Conservation (phyloP, 768 basidiomycete genomes). For the Cystofilobasidium bisporidii region DNA sequence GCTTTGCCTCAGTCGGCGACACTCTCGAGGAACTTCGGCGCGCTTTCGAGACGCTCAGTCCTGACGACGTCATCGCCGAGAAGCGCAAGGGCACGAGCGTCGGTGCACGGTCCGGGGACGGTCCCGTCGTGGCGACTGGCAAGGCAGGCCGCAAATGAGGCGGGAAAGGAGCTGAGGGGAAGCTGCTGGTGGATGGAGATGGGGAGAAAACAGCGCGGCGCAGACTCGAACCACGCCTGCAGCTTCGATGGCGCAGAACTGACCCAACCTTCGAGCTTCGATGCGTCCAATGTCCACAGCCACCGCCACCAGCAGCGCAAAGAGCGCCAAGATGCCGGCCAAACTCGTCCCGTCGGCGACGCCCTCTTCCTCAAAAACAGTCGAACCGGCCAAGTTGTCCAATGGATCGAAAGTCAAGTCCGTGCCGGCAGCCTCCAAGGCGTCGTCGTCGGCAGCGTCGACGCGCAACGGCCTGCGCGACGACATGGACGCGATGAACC, state of each 20-base stretch:
- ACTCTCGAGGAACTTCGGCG: conserved; percentile 33
- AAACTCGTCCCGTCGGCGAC: neutral
- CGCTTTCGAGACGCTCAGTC: conserved; percentile 74
- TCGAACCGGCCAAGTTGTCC: neutral
- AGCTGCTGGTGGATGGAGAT: no score
- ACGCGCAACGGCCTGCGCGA: conserved; percentile 49
- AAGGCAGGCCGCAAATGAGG: conserved; percentile 2
- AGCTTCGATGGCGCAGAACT: no score
- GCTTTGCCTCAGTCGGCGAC: neutral
- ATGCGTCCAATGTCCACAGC: no score
- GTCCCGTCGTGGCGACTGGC: neutral
- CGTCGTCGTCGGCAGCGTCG: conserved; percentile 11
- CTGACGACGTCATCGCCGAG: conserved; percentile 76
- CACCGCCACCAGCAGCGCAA: no score
- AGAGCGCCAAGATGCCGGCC: neutral
- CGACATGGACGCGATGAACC: conserved; percentile 66
- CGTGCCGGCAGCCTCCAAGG: conserved; percentile 24
- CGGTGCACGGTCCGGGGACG: conserved; percentile 4
- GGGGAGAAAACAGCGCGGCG: neutral
- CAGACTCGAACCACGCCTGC: neutral
- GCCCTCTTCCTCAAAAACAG: neutral
- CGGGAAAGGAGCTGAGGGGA: no score
- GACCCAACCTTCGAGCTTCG: no score
- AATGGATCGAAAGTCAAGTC: conserved; percentile 29
- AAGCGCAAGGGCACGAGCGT: conserved; percentile 61